Percentiles rank a stretch among this genome's conserved stretches.
Conservation (phyloP, 2,329 filamentous ascomycete species). For the Alternaria alternata region DNA sequence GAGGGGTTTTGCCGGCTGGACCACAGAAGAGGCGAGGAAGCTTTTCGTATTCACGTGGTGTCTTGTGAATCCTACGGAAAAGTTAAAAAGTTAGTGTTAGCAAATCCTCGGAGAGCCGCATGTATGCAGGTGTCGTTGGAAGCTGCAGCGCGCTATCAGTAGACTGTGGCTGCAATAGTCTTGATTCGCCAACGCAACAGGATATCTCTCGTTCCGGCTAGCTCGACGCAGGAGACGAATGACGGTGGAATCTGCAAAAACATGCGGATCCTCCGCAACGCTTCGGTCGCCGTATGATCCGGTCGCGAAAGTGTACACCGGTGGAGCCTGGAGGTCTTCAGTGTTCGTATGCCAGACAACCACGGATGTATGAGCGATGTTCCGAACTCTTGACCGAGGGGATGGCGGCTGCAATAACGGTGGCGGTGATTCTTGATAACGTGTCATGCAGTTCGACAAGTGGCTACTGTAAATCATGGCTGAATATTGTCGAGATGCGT, state of each 20-base stretch:
- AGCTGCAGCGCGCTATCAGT: conserved; percentile 26
- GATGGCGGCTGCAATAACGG: neutral
- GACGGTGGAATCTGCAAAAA: conserved; percentile 25
- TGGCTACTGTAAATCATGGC: neutral
- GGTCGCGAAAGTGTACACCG: neutral
- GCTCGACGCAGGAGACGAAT: conserved; percentile 24
- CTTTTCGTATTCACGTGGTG: conserved; percentile 17
- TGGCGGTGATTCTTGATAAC: neutral
- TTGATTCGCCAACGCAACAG: conserved; percentile 33
- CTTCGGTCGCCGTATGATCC: conserved; percentile 8
- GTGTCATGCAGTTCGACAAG: neutral
- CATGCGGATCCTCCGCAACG: conserved; percentile 7
- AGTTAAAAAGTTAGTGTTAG: neutral
- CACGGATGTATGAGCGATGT: conserved; percentile 8
- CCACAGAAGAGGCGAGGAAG: neutral
- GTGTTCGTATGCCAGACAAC: conserved; percentile 7
- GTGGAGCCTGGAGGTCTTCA: conserved; percentile 1
- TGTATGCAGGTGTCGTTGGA: conserved; percentile 20
- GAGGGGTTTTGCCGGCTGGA: neutral
- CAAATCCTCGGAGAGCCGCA: conserved; percentile 17
- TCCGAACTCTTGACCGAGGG: conserved; percentile 7
- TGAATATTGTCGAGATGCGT: neutral
- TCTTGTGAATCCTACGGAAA: neutral
- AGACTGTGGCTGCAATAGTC: conserved; percentile 33
- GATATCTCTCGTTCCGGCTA: conserved; percentile 31